phyloP scores from a whole-genome alignment of 139 green algal species.

The Deuterostichococcus epilithicus region DNA sequence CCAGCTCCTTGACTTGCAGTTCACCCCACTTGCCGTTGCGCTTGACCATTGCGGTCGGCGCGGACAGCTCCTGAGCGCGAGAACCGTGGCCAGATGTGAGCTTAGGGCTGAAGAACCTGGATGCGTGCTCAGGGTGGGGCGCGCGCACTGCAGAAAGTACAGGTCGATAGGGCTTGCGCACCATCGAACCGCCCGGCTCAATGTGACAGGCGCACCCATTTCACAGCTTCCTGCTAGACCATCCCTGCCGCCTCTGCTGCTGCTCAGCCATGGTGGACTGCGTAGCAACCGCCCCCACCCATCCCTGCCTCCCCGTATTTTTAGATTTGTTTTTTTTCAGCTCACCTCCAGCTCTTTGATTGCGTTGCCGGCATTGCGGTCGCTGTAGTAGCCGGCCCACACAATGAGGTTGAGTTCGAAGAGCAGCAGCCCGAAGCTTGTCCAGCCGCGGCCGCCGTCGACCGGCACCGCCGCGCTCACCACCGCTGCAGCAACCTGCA shows the following conservation, averaged over 20 bases:
- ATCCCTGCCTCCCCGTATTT: too few relatives aligned
- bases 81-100: background rate
- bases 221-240: too few relatives aligned
- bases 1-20: constrained; percentile 11
- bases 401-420: constrained; percentile 47
- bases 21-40: constrained; percentile 13
- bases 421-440: constrained; percentile 36
- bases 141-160: too few relatives aligned
- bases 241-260: too few relatives aligned
- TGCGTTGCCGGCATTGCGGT: constrained; percentile 44
- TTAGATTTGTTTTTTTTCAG: background rate
- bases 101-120: too few relatives aligned
- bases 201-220: too few relatives aligned
- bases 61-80: constrained; percentile 21
- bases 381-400: constrained; percentile 27
- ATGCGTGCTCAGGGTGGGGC: too few relatives aligned
- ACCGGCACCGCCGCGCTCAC: constrained; percentile 23
- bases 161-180: too few relatives aligned
- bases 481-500: constrained; percentile 29
- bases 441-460: constrained; percentile 38
- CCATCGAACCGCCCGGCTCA: too few relatives aligned
- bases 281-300: too few relatives aligned
- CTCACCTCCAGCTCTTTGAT: constrained; percentile 43
- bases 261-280: too few relatives aligned
- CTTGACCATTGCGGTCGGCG: constrained; percentile 19